phyloP scores from a whole-genome alignment of 441 rosid species.

The Hura crepitans region DNA sequence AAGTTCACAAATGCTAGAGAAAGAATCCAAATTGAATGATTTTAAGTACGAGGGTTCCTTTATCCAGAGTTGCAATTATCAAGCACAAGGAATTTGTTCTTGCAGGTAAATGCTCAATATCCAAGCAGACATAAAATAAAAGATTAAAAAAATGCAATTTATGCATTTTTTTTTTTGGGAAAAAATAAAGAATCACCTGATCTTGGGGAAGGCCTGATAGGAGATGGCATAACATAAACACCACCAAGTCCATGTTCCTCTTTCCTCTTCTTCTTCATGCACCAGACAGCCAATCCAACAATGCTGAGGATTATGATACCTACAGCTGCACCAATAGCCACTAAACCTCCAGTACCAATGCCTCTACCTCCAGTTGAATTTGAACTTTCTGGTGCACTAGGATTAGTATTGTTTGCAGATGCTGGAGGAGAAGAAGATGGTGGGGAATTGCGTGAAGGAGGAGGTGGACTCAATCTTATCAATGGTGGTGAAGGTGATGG shows the following conservation, averaged over 20 bases:
- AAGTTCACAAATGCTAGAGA: neutral
- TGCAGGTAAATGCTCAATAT: neutral
- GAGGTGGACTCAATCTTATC: conserved; percentile 36
- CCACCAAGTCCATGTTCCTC: conserved; percentile 39
- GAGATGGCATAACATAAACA: conserved; percentile 61
- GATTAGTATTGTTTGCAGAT: conserved; percentile 25
- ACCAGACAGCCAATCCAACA: conserved; percentile 52
- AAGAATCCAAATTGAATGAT: too few relatives aligned
- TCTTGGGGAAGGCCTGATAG: conserved; percentile 47
- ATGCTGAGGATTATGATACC: conserved; percentile 52
- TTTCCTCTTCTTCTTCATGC: conserved; percentile 50
- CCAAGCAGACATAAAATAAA: too few relatives aligned
- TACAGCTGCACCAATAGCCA: conserved; percentile 48
- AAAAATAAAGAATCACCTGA: conserved; percentile 46
- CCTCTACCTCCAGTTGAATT: conserved; percentile 26
- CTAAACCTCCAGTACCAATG: conserved; percentile 37
- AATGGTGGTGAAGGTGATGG: conserved; percentile 38
- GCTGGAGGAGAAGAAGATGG: conserved; percentile 26
- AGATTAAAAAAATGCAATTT: too few relatives aligned
- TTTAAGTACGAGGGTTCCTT: too few relatives aligned
- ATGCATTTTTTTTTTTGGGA: neutral
- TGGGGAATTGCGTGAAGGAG: conserved; percentile 33
- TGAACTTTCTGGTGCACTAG: conserved; percentile 33
- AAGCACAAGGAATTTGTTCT: too few relatives aligned
- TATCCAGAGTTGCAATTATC: too few relatives aligned